Evolutionary conservation across 805 yeast genomes (phyloP).

Genomic region (Saturnispora silvae): DNA sequence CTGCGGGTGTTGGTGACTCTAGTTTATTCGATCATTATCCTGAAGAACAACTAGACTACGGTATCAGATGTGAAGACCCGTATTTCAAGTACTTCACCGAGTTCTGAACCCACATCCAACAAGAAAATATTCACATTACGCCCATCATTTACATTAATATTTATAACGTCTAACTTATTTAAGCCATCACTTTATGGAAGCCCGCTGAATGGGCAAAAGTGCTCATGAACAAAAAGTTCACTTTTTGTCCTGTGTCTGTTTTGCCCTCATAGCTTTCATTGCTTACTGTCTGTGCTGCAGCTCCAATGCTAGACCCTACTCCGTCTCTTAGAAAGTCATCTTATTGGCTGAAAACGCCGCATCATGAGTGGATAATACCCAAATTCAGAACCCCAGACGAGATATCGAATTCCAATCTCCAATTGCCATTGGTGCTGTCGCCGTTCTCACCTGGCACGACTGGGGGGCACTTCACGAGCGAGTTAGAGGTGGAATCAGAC

Average conservation of each 20-base stretch:
- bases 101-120: constrained; percentile 13
- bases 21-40: constrained; percentile 62
- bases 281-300: too few relatives aligned
- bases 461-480: too few relatives aligned
- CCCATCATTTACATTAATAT: neutral
- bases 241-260: too few relatives aligned
- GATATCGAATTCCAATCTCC: neutral
- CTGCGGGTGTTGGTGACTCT: constrained; percentile 55
- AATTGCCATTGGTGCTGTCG: neutral
- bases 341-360: neutral
- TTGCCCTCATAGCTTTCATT: too few relatives aligned
- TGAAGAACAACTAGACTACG: constrained; percentile 78
- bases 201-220: too few relatives aligned
- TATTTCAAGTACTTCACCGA: constrained; percentile 24
- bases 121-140: neutral
- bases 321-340: neutral
- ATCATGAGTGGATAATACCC: neutral
- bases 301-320: too few relatives aligned
- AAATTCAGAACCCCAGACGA: neutral
- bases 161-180: neutral
- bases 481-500: too few relatives aligned
- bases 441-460: constrained; percentile 1
- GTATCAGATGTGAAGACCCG: constrained; percentile 45
- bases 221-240: too few relatives aligned
- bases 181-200: neutral